Evolutionary conservation across 257 asterid genomes (phyloP).

Genomic region (Salvia rosmarinus): DNA sequence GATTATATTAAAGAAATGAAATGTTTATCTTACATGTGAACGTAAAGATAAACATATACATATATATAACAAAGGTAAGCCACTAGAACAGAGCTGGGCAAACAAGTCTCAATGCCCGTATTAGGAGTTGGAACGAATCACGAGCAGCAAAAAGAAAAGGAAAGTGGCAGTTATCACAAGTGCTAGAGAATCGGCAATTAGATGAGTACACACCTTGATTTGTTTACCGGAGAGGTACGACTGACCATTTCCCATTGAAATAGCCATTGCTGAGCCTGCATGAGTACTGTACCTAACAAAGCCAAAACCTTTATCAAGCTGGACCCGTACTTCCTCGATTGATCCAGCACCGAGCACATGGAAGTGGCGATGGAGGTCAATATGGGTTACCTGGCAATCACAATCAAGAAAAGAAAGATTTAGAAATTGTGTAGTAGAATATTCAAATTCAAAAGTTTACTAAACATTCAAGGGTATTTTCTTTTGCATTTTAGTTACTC

Average conservation of each 20-base stretch:
- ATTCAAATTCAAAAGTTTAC: constrained; percentile 1
- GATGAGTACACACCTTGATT: no score
- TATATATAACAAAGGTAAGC: no score
- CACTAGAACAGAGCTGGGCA: no score
- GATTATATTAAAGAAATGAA: no score
- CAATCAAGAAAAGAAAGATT: not conserved
- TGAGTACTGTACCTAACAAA: constrained; percentile 86
- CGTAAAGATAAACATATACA: no score
- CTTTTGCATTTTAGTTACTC: no score
- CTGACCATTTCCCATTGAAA: constrained; percentile 35
- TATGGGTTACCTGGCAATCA: constrained; percentile 68
- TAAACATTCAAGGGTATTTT: not conserved
- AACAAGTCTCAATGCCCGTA: no score
- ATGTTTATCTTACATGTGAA: no score
- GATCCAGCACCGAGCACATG: constrained; percentile 87
- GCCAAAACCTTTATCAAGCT: constrained; percentile 94
- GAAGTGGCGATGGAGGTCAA: constrained; percentile 92
- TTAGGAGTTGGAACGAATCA: no score
- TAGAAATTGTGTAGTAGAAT: not conserved
- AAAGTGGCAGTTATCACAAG: no score
- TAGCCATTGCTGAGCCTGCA: constrained; percentile 84
- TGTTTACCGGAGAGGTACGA: no score
- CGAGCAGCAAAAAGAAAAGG: constrained; percentile 2
- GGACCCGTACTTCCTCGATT: constrained; percentile 88
- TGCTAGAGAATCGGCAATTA: no score